A percentile compares a stretch with the other conserved stretches of the same genome.
Conservation (phyloP, 148 eudicot genomes). For the Agrostemma githago region DNA sequence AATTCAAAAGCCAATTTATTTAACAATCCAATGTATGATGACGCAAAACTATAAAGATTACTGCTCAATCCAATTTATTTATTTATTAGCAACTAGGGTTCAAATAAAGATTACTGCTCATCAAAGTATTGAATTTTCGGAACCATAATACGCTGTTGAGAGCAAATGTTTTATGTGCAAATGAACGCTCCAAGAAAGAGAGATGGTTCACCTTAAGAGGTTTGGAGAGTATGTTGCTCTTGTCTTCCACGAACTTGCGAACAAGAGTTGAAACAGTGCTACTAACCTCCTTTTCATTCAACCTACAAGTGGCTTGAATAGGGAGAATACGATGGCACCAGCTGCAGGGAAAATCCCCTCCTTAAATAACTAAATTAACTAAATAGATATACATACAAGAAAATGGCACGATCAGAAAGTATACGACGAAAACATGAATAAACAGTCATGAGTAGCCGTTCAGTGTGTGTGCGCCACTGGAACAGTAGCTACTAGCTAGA, state of each 20-base stretch:
- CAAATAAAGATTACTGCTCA: neutral
- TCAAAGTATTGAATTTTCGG: neutral
- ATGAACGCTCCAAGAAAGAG: neutral
- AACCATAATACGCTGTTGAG: neutral
- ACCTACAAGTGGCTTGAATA: constrained; percentile 68
- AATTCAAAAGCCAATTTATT: neutral
- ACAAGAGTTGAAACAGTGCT: constrained; percentile 54
- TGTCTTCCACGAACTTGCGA: constrained; percentile 41
- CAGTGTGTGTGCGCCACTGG: neutral
- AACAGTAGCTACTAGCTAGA: neutral
- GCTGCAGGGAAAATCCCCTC: constrained; percentile 34
- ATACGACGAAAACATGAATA: neutral
- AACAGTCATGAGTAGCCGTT: neutral
- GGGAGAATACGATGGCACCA: constrained; percentile 89
- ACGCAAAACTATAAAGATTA: neutral
- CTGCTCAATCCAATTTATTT: too few species aligned
- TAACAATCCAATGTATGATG: neutral
- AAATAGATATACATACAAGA: constrained; percentile 5
- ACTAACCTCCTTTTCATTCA: constrained; percentile 53
- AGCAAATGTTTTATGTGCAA: neutral
- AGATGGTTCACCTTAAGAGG: constrained; percentile 57
- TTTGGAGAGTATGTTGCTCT: constrained; percentile 28
- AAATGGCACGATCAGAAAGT: neutral
- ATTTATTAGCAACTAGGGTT: neutral
- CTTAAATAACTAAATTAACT: neutral